Percentiles rank a stretch among this genome's conserved stretches.
Evolutionary conservation across 176 grass and related monocot genomes (phyloP).

Genomic region (Carex littledalei): DNA sequence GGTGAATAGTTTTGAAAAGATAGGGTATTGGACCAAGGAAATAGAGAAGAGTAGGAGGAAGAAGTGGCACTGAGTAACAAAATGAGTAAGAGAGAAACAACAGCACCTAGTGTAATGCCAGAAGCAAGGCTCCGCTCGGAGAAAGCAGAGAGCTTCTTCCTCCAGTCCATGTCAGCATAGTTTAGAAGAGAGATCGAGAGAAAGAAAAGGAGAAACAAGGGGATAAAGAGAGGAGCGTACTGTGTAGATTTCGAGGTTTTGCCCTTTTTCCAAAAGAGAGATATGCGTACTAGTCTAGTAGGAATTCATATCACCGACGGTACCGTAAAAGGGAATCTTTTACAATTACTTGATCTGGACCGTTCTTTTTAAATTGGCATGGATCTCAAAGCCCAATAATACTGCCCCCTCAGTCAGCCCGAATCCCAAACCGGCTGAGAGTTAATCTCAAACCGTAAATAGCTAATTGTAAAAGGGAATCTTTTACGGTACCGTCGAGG

Average conservation of each 20-base stretch:
- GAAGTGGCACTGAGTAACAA: constrained; percentile 1
- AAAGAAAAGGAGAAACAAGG: background rate
- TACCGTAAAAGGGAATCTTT: too few relatives aligned
- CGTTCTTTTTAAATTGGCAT: too few relatives aligned
- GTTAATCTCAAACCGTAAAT: too few relatives aligned
- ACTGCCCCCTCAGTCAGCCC: too few relatives aligned
- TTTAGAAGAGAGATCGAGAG: background rate
- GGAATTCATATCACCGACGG: too few relatives aligned
- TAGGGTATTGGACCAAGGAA: constrained; percentile 5
- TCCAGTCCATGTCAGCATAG: constrained; percentile 16
- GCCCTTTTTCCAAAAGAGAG: background rate
- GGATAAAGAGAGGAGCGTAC: background rate
- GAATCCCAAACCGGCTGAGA: too few relatives aligned
- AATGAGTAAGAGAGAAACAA: constrained; percentile 31
- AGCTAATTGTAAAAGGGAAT: too few relatives aligned
- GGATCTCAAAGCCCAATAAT: too few relatives aligned
- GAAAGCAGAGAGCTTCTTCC: constrained; percentile 23
- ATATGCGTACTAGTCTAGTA: background rate
- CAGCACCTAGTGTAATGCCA: constrained; percentile 17
- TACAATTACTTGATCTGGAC: too few relatives aligned
- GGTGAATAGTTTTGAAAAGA: background rate
- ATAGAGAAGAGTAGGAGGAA: constrained; percentile 7
- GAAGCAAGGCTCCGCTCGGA: constrained; percentile 27
- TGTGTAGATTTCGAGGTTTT: background rate
- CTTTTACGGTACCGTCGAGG: too few relatives aligned